A percentile compares a stretch with the other conserved stretches of the same genome.
Conservation (phyloP, 2,329 filamentous ascomycete species). For the Cytospora leucostoma region DNA sequence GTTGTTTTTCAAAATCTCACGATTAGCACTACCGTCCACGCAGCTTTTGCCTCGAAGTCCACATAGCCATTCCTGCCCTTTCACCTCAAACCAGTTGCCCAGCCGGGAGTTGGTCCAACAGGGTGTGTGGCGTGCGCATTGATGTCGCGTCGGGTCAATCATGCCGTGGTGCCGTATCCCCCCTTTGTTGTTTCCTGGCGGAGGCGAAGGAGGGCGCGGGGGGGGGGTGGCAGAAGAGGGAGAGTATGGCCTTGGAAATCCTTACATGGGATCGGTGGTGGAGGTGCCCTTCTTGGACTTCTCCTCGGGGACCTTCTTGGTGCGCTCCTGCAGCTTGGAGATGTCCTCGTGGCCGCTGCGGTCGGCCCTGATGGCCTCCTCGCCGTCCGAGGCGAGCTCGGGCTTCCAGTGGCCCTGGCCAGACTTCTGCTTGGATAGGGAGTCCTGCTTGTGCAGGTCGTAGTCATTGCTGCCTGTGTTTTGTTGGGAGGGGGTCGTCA, state of each 20-base stretch:
- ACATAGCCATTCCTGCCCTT: background rate
- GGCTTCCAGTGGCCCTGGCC: slow-evolving; percentile 76
- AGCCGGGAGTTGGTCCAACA: background rate
- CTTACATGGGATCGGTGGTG: slow-evolving; percentile 40
- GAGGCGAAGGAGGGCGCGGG: background rate
- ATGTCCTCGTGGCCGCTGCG: slow-evolving; percentile 49
- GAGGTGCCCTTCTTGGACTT: slow-evolving; percentile 51
- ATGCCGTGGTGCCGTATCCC: background rate
- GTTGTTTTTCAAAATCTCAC: background rate
- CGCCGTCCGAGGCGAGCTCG: slow-evolving; percentile 75
- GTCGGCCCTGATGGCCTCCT: slow-evolving; percentile 75
- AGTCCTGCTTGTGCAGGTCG: slow-evolving; percentile 63
- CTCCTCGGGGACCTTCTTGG: slow-evolving; percentile 55
- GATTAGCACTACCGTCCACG: background rate
- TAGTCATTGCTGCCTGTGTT: slow-evolving; percentile 40
- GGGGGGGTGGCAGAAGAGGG: background rate
- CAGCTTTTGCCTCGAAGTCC: background rate
- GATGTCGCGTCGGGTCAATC: no score
- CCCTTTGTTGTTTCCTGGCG: background rate
- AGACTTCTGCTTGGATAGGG: slow-evolving; percentile 65
- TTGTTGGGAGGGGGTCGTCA: background rate
- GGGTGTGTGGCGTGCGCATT: background rate
- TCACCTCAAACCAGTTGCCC: background rate
- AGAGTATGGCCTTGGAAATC: background rate
- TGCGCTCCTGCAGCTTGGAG: slow-evolving; percentile 58